Evolutionary conservation across 1,284 basidiomycete genomes (phyloP).

Genomic region (Ceratobasidium sp.): DNA sequence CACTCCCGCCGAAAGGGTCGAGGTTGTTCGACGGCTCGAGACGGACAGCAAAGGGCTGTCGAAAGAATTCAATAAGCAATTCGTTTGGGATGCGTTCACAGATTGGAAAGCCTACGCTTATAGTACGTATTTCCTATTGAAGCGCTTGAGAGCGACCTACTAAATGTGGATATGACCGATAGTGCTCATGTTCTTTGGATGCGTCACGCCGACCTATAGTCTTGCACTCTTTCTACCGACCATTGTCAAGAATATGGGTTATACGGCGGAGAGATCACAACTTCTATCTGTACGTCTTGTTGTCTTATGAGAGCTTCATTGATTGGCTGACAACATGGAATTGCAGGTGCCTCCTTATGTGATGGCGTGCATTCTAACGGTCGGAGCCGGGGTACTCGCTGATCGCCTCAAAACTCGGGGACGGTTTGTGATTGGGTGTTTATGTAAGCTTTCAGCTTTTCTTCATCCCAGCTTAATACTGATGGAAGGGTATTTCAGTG

Average conservation of each 20-base stretch:
- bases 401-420: constrained; percentile 40
- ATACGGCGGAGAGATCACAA: constrained; percentile 54
- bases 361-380: constrained; percentile 50
- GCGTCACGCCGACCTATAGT: constrained; percentile 49
- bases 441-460: neutral
- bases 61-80: constrained; percentile 60
- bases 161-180: neutral
- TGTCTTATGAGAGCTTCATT: neutral
- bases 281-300: constrained; percentile 17
- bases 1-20: constrained; percentile 60
- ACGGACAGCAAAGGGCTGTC: constrained; percentile 63
- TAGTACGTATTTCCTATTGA: constrained; percentile 58
- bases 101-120: constrained; percentile 68
- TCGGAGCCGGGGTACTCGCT: constrained; percentile 48
- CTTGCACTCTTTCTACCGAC: constrained; percentile 67
- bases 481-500: constrained; percentile 45
- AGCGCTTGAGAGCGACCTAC: neutral
- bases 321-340: neutral
- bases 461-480: neutral
- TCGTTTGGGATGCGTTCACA: constrained; percentile 61
- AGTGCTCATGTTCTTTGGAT: constrained; percentile 50
- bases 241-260: constrained; percentile 60
- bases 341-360: constrained; percentile 34
- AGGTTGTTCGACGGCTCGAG: constrained; percentile 61
- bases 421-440: constrained; percentile 30